Evolutionary conservation across 2,329 filamentous ascomycete genomes (phyloP).

Genomic region (Penicillium sclerotiorum): DNA sequence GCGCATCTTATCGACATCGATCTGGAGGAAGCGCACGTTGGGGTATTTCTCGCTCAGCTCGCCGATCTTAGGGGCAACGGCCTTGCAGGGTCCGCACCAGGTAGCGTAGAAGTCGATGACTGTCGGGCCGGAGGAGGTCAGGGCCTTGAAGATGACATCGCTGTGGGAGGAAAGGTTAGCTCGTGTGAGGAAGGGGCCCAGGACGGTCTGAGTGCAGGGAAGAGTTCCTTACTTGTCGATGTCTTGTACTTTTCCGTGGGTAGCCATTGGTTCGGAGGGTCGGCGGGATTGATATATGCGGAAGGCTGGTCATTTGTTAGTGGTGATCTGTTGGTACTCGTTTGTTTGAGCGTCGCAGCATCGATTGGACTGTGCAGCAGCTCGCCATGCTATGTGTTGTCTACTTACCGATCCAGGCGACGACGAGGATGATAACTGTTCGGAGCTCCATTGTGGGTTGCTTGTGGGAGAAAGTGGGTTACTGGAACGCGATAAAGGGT

Average conservation of each 20-base stretch:
- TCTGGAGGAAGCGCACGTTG: slow-evolving; percentile 56
- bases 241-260: slow-evolving; percentile 40
- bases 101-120: slow-evolving; percentile 58
- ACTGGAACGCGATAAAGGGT: neutral
- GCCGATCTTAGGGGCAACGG: slow-evolving; percentile 56
- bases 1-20: slow-evolving; percentile 57
- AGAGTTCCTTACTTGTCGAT: slow-evolving; percentile 36
- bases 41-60: slow-evolving; percentile 54
- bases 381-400: neutral
- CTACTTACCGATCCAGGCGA: slow-evolving; percentile 22
- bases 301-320: slow-evolving; percentile 14
- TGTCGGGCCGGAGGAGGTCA: slow-evolving; percentile 53
- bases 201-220: neutral
- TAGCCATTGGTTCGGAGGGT: slow-evolving; percentile 26
- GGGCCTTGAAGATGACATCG: slow-evolving; percentile 61
- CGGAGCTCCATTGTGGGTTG: slow-evolving; percentile 27
- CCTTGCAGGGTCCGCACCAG: slow-evolving; percentile 62
- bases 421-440: slow-evolving; percentile 22
- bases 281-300: slow-evolving; percentile 17
- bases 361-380: neutral
- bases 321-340: neutral
- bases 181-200: neutral
- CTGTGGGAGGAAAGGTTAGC: slow-evolving; percentile 35
- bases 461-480: slow-evolving; percentile 8
- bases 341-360: neutral